Evolutionary conservation across 805 yeast species (phyloP), one percentile per base, ranked within the genome.

Genomic region (Candida tallmaniae): DNA sequence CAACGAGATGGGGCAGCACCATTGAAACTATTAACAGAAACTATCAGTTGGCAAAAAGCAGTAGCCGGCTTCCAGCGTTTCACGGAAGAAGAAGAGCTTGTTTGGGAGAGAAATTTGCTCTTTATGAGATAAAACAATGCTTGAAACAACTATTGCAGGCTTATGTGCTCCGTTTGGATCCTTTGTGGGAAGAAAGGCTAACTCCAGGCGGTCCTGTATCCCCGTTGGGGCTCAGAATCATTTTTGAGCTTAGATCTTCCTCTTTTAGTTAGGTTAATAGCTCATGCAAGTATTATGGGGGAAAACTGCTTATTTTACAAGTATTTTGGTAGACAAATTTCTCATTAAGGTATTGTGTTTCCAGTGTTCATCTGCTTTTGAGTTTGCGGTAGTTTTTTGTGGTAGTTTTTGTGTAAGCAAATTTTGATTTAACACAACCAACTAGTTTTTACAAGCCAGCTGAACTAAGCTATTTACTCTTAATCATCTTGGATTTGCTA

Each of bases 21-120:
- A 47, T 54, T 2, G 60, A 58, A 2, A 68, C 65, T 7, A 58
- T 76, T 3, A 46, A 48, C 22, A 48, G 44, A 15, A 62, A 50
- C 11, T 77, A 71, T 60, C 57, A 58, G 24, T 44, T 42, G 11
- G 62, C 73, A 6, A 76, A 76, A 46, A 58, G 70, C 27, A 51
- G 48, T n/a, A 64, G 72, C 6, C 60, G 58, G 6, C 48, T 76
- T 12, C 69, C 76, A 3, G 68, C 79, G 0, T 76, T 76, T 41
- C 82, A 76, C 48, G 83, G 83, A 5, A 68, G 81, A 7, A 70
- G 60, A 42, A 53, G 83, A 29, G 80, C 80, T 0, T 77, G 83
- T 48, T 50, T 77, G 13, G 83, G 83, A 4, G 82, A 77, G 44
- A 70, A 72, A 42, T 65, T 73, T 48, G 81, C 80, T 1, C 51